Evolutionary conservation across 2,329 filamentous ascomycete species (phyloP).

Genomic region (Talaromyces sp.): DNA sequence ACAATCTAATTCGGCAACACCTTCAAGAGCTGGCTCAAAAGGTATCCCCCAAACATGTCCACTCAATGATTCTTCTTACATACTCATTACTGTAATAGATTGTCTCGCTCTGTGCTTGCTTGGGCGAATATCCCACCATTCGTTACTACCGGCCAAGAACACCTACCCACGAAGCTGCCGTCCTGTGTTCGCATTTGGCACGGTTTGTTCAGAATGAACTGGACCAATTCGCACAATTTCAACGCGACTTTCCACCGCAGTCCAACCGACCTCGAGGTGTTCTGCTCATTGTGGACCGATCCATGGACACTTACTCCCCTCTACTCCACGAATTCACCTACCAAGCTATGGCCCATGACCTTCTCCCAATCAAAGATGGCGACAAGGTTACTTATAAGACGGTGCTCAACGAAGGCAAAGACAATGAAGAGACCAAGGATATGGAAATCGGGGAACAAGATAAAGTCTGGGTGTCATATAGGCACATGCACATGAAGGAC

Average conservation of each 20-base stretch:
- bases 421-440: slow-evolving; percentile 77
- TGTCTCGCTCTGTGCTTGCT: slow-evolving; percentile 80
- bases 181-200: slow-evolving; percentile 84
- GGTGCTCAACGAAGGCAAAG: slow-evolving; percentile 71
- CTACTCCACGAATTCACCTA: slow-evolving; percentile 96
- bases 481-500: slow-evolving; percentile 97
- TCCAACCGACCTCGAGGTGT: slow-evolving; percentile 74
- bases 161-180: slow-evolving; percentile 80
- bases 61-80: neutral
- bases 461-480: slow-evolving; percentile 91
- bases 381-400: slow-evolving; percentile 88
- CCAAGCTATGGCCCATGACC: slow-evolving; percentile 95
- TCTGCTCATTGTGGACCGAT: slow-evolving; percentile 84
- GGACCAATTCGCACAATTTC: slow-evolving; percentile 82
- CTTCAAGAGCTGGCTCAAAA: slow-evolving; percentile 86
- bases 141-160: slow-evolving; percentile 82
- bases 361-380: slow-evolving; percentile 82
- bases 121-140: slow-evolving; percentile 93
- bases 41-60: slow-evolving; percentile 54
- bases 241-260: slow-evolving; percentile 79
- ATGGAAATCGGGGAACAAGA: slow-evolving; percentile 91
- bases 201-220: slow-evolving; percentile 90
- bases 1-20: slow-evolving; percentile 77
- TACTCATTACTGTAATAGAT: slow-evolving; percentile 56
- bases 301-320: slow-evolving; percentile 88